Conservation (phyloP, 768 basidiomycete species). For the Phaeotremella skinneri region DNA sequence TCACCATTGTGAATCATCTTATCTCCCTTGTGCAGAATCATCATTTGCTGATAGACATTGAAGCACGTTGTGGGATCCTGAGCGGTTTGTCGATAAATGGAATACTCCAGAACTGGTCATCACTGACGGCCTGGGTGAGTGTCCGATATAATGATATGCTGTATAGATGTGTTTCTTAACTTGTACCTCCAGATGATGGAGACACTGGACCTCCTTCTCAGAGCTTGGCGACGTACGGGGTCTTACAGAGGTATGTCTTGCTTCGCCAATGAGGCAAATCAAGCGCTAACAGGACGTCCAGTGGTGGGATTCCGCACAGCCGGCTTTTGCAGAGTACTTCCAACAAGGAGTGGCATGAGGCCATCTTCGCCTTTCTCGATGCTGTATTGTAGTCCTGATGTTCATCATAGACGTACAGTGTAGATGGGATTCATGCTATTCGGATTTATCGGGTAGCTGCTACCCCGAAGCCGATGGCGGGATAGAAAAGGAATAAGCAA, state of each 20-base stretch:
- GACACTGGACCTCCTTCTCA: constrained; percentile 5
- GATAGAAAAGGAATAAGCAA: too few species aligned
- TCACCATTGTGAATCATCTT: constrained; percentile 6
- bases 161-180: too few species aligned
- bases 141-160: too few species aligned
- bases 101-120: constrained; percentile 9
- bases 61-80: constrained; percentile 10
- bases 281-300: background rate
- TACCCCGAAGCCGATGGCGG: too few species aligned
- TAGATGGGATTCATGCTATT: too few species aligned
- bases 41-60: background rate
- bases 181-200: constrained; percentile 8
- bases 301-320: background rate
- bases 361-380: background rate
- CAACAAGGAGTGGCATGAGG: background rate
- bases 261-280: too few species aligned
- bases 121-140: constrained; percentile 1
- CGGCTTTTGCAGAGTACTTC: background rate
- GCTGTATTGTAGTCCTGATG: too few species aligned
- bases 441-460: too few species aligned
- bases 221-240: background rate
- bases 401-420: too few species aligned
- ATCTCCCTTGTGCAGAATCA: background rate
- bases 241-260: background rate
- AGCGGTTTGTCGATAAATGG: constrained; percentile 10